A percentile compares a stretch with the other conserved stretches of the same genome.
phyloP scores from a whole-genome alignment of 1,284 basidiomycete genomes.

The Ustilago shanxiensis region DNA sequence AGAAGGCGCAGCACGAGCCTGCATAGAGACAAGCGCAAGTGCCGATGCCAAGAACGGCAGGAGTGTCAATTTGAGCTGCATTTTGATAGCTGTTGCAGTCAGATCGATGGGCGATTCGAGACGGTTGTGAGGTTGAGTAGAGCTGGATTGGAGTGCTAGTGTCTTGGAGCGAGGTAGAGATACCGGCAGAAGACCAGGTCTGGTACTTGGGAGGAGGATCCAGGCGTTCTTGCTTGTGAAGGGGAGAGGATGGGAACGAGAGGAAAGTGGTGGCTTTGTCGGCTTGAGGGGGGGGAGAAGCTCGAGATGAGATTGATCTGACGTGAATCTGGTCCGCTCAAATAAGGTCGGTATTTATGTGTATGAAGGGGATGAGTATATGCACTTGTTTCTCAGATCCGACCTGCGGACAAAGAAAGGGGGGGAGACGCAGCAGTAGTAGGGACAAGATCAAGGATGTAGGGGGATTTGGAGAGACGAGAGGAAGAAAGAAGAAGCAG shows the following conservation, averaged over 20 bases:
- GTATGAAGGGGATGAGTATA: constrained; percentile 4
- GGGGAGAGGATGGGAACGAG: not conserved
- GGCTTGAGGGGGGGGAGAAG: not conserved
- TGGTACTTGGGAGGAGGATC: not conserved
- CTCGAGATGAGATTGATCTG: not conserved
- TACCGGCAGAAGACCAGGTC: not conserved
- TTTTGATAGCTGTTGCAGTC: not conserved
- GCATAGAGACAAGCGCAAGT: constrained; percentile 27
- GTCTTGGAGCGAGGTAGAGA: too few species aligned
- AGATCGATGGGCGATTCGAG: too few species aligned
- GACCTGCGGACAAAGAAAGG: constrained; percentile 9
- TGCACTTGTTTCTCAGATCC: not conserved
- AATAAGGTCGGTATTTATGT: constrained; percentile 6
- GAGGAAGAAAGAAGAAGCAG: not conserved
- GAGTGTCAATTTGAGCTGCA: constrained; percentile 25
- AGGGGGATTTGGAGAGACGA: not conserved
- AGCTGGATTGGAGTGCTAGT: too few species aligned
- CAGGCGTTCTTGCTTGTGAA: not conserved
- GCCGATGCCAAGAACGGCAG: constrained; percentile 24
- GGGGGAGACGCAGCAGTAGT: too few species aligned
- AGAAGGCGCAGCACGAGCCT: constrained; percentile 22
- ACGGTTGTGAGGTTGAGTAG: too few species aligned
- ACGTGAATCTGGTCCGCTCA: not conserved
- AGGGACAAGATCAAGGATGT: not conserved
- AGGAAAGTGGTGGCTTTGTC: not conserved